These are phyloP conservation scores for Vaccinium myrtillus DNA, from an alignment of 148 eudicot genomes.

Conservation along the genomic window DNA sequence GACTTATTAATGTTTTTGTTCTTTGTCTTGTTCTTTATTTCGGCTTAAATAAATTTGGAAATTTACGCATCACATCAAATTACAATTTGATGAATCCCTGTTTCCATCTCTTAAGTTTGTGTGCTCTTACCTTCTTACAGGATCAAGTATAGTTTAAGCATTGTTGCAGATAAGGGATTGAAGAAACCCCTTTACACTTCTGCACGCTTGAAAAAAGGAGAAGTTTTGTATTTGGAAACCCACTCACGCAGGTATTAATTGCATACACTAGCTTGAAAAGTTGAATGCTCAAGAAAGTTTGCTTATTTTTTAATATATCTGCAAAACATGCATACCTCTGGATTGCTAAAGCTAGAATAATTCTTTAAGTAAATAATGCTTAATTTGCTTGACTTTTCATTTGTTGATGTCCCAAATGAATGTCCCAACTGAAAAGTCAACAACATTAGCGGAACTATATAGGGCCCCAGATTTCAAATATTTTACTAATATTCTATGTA, in stretches of 20 bases:
- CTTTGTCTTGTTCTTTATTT: neutral
- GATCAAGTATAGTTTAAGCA: constrained; percentile 88
- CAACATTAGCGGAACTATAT: too few relatives aligned
- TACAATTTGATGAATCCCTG: neutral
- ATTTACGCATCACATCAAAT: neutral
- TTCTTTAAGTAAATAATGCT: neutral
- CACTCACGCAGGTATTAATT: constrained; percentile 69
- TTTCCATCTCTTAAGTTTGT: neutral
- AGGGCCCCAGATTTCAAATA: too few relatives aligned
- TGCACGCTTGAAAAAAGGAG: constrained; percentile 96
- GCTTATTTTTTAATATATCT: neutral
- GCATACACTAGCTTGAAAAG: neutral
- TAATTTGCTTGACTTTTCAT: neutral
- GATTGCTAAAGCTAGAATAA: constrained; percentile 2
- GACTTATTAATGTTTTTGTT: neutral
- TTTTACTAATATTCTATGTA: too few relatives aligned
- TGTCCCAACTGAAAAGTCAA: neutral
- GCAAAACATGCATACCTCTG: neutral
- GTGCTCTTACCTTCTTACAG: constrained; percentile 35
- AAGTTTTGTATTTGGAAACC: constrained; percentile 91
- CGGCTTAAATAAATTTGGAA: neutral
- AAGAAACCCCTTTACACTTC: constrained; percentile 85
- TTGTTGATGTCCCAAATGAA: neutral
- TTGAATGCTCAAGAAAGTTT: neutral
- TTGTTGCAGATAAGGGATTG: constrained; percentile 96